These are phyloP conservation scores for Botrytis deweyae DNA, from an alignment of 2,329 filamentous ascomycete species.

Conservation along the genomic window DNA sequence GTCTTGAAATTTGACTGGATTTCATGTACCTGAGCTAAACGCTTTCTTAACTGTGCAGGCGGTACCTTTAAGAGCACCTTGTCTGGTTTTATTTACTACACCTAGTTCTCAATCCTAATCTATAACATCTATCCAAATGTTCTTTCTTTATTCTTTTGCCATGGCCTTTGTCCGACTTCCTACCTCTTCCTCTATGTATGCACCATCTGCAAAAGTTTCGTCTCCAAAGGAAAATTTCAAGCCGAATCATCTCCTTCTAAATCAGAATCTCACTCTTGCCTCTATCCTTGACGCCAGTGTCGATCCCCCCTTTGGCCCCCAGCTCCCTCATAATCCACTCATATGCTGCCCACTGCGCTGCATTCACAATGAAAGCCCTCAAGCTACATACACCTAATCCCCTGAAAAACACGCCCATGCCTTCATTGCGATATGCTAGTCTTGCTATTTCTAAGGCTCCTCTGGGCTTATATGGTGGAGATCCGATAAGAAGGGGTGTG, in stretches of 20 bases:
- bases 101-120: not conserved
- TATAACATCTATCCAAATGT: not conserved
- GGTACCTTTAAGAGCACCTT: not conserved
- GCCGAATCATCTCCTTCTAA: not conserved
- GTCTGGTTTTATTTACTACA: not conserved
- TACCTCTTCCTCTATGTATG: not conserved
- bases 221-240: too few species aligned
- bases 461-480: slow-evolving; percentile 36
- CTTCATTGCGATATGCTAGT: slow-evolving; percentile 64
- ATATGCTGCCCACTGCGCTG: slow-evolving; percentile 88
- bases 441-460: slow-evolving; percentile 64
- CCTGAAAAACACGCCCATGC: slow-evolving; percentile 64
- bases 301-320: slow-evolving; percentile 25
- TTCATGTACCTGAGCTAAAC: too few species aligned
- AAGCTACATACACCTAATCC: slow-evolving; percentile 79
- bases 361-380: slow-evolving; percentile 89
- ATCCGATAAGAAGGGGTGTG: slow-evolving; percentile 41
- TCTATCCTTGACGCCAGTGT: not conserved
- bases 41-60: too few species aligned
- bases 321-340: slow-evolving; percentile 77
- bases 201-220: not conserved
- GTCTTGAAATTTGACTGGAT: not conserved
- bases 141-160: not conserved
- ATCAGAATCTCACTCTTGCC: slow-evolving; percentile 8
- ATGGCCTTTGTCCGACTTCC: too few species aligned